These are phyloP conservation scores for Globisporangium okanoganense DNA, from an alignment of 352 stramenopile species.

Conservation along the genomic window DNA sequence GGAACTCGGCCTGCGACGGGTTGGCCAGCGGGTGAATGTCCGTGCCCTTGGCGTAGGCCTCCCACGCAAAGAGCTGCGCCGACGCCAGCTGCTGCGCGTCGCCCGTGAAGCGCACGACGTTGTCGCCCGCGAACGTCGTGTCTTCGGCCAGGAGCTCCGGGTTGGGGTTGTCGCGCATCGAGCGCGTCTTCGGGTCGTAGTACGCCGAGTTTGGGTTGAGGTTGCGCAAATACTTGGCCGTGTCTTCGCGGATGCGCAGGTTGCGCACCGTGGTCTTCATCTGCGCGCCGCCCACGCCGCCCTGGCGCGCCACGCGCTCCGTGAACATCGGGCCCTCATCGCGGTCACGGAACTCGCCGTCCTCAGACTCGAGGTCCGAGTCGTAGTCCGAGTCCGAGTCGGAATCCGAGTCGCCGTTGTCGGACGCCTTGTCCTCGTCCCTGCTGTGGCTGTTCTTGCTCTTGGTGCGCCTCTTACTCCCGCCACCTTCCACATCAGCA, in stretches of 20 bases:
- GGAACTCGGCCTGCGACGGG: conserved; percentile 94
- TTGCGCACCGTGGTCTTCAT: conserved; percentile 98
- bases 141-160: conserved; percentile 93
- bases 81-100: conserved; percentile 92
- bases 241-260: conserved; percentile 98
- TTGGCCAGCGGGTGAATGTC: conserved; percentile 96
- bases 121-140: conserved; percentile 94
- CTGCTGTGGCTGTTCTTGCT: conserved; percentile 20
- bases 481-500: not conserved
- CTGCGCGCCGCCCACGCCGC: conserved; percentile 95
- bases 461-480: conserved; percentile 30
- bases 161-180: conserved; percentile 98
- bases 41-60: conserved; percentile 89
- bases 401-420: conserved; percentile 33
- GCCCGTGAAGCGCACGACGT: conserved; percentile 91
- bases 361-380: conserved; percentile 84
- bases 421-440: conserved; percentile 21
- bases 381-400: conserved; percentile 91
- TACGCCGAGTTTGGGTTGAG: conserved; percentile 98
- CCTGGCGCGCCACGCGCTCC: conserved; percentile 92
- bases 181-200: conserved; percentile 98
- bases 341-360: conserved; percentile 91
- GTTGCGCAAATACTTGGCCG: conserved; percentile 98
- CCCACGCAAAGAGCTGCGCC: conserved; percentile 96
- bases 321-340: conserved; percentile 93